A percentile compares a stretch with the other conserved stretches of the same genome.
phyloP scores from a whole-genome alignment of 163 green algal genomes.

The Volvox carteri region DNA sequence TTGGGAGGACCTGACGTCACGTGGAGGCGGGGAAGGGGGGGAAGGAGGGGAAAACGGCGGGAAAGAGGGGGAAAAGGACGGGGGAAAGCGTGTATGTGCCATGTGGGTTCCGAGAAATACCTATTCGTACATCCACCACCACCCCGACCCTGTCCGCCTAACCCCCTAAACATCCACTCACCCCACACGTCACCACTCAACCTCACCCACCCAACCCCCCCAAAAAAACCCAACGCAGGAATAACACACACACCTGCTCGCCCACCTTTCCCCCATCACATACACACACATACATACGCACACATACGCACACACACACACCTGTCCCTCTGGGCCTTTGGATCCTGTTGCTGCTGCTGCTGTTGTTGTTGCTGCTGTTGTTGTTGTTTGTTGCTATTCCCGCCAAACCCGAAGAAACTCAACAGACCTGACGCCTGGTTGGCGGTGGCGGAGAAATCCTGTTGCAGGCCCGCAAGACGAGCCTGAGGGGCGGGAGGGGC shows the following conservation, averaged over 20 bases:
- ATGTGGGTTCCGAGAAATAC: too few relatives aligned
- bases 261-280: background rate
- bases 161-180: too few relatives aligned
- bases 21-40: background rate
- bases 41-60: too few relatives aligned
- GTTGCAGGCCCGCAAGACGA: constrained; percentile 49
- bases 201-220: background rate
- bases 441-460: constrained; percentile 60
- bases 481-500: background rate
- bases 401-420: constrained; percentile 57
- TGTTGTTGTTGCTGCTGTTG: constrained; percentile 13
- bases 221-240: background rate
- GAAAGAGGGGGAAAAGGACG: too few relatives aligned
- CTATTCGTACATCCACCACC: too few relatives aligned
- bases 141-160: too few relatives aligned
- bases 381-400: constrained; percentile 41
- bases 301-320: background rate
- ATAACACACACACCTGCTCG: background rate
- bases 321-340: constrained; percentile 2
- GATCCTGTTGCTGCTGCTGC: background rate
- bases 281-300: background rate
- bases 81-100: too few relatives aligned
- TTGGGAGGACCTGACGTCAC: background rate
- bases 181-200: too few relatives aligned
- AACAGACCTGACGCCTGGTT: constrained; percentile 50